Percentiles rank a stretch among this genome's conserved stretches.
Evolutionary conservation across 2,329 filamentous ascomycete genomes (phyloP).

Genomic region (Grosmannia penicillata): DNA sequence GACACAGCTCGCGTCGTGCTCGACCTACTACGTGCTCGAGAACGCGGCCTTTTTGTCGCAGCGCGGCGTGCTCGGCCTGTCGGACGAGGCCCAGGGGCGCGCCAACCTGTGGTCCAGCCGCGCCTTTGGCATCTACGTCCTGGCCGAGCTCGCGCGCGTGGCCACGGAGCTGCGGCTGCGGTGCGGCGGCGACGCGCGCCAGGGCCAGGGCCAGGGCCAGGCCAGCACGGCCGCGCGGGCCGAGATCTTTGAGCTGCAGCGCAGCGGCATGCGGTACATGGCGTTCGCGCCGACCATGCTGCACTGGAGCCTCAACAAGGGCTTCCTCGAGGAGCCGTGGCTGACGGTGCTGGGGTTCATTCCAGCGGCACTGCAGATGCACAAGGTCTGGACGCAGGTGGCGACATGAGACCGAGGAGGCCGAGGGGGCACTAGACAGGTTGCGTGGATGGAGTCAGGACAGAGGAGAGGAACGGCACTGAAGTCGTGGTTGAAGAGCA

Average conservation of each 20-base stretch:
- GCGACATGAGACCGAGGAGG: constrained; percentile 8
- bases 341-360: constrained; percentile 28
- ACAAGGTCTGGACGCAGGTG: constrained; percentile 27
- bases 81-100: constrained; percentile 38
- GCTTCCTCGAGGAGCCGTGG: constrained; percentile 27
- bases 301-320: constrained; percentile 65
- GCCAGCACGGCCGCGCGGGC: constrained; percentile 20
- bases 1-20: constrained; percentile 52
- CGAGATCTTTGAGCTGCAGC: constrained; percentile 42
- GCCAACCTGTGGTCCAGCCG: constrained; percentile 61
- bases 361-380: constrained; percentile 29
- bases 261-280: constrained; percentile 51
- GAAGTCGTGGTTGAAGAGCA: neutral
- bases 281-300: constrained; percentile 72
- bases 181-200: too few relatives aligned
- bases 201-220: constrained; percentile 17
- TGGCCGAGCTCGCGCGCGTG: constrained; percentile 58
- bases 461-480: neutral
- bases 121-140: constrained; percentile 68
- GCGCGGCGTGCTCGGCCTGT: constrained; percentile 54
- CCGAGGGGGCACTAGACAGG: too few relatives aligned
- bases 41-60: constrained; percentile 65
- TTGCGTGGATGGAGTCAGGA: neutral
- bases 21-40: constrained; percentile 65
- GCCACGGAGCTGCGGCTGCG: constrained; percentile 32